A percentile compares a stretch with the other conserved stretches of the same genome.
These are phyloP conservation scores for Irpex sp. DNA, from an alignment of 1,284 basidiomycete species.

Conservation along the genomic window DNA sequence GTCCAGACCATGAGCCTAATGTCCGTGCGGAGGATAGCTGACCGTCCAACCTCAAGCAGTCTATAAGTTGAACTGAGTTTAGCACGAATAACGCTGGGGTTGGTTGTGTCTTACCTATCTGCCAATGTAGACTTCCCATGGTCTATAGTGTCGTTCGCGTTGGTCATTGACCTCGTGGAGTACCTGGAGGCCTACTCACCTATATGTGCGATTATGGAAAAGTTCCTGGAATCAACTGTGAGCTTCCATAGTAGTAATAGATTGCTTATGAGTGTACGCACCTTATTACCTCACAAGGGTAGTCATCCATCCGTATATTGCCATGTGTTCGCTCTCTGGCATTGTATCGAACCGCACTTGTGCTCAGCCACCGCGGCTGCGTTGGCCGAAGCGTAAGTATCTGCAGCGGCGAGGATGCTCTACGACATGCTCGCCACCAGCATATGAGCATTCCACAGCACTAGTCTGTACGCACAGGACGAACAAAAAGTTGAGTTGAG, in stretches of 20 bases:
- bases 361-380: conserved; percentile 25
- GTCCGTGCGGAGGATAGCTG: background rate
- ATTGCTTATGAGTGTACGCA: conserved; percentile 27
- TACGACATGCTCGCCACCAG: conserved; percentile 38
- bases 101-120: conserved; percentile 55
- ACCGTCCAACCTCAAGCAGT: conserved; percentile 57
- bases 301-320: conserved; percentile 60
- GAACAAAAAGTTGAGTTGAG: background rate
- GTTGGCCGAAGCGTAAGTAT: conserved; percentile 22
- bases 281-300: conserved; percentile 76
- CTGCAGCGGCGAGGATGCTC: conserved; percentile 3
- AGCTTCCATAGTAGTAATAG: background rate
- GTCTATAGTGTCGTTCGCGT: conserved; percentile 38
- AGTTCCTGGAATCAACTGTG: conserved; percentile 59
- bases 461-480: background rate
- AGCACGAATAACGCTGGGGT: background rate
- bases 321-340: conserved; percentile 19
- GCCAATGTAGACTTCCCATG: conserved; percentile 94
- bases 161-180: background rate
- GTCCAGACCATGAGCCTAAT: conserved; percentile 14
- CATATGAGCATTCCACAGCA: conserved; percentile 29
- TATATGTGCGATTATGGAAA: conserved; percentile 94
- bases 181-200: conserved; percentile 37
- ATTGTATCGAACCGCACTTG: conserved; percentile 26
- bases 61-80: conserved; percentile 29